Evolutionary conservation across 306 rosid genomes (phyloP), one percentile per base, ranked within the genome.

Genomic region (Glycine soja): DNA sequence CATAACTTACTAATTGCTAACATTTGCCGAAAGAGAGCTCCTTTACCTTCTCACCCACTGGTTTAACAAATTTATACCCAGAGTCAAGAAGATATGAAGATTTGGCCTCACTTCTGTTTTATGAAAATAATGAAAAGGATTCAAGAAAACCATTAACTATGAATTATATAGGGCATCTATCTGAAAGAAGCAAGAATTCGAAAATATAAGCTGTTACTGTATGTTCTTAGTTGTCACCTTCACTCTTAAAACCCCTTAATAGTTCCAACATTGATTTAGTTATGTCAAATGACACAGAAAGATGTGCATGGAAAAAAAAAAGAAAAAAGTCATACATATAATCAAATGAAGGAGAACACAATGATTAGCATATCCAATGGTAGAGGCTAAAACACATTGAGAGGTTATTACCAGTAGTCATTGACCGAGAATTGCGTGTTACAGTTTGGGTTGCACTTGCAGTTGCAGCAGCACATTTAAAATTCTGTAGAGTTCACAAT

Each of bases 391-490:
- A 30, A 52, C 47, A 32, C 15, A 64, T 36, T 34, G 53, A 58
- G 65, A 42, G 34, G 62, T 71, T 48, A 75, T 88, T 93, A 95
- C 99, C 93, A 57, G 97, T 63, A 40, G 93, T 88, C 70, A 70
- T 83, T 11, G 96, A 87, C 43, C 79, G 88, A 82, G 94, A 66
- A 63, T 90, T 79, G 10, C 86, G 88, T 4, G 87, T 81, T 14
- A 89, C 54, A 0, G 92, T 89, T 81, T 90, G 94, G 18, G 99
- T 87, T 87, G 95, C 85, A 79, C 88, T 74, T 3, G 90, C 81
- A 71, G 56, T 12, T 13, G 69, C 76, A 43, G 82, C 82, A 46
- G 89, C 81, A 38, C 95, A 89, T 76, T 47, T 88, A 34, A 91
- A 92, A 86, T 80, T 87, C 99, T 95, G 86, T 76, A 89, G 58